A percentile compares a stretch with the other conserved stretches of the same genome.
Evolutionary conservation across 2,329 filamentous ascomycete species (phyloP).

Genomic region (Talaromyces verruculosus): DNA sequence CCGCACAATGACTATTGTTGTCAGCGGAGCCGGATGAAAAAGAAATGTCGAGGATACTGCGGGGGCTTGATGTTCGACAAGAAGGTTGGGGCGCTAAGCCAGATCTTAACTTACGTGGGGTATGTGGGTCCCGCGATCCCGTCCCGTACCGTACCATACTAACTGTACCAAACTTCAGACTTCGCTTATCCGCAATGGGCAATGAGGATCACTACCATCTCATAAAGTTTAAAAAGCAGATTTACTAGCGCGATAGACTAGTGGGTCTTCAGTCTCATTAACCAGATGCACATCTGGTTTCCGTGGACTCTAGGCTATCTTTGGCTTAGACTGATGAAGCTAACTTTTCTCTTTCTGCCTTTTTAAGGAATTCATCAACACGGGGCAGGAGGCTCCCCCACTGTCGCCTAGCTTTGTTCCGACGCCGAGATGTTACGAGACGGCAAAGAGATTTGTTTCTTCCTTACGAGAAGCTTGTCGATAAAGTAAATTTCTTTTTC

Average conservation of each 20-base stretch:
- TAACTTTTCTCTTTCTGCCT: background rate
- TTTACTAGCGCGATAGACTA: slow-evolving; percentile 1
- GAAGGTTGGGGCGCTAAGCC: background rate
- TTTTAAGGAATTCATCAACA: background rate
- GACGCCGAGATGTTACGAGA: background rate
- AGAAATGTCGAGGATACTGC: background rate
- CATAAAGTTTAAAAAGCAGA: background rate
- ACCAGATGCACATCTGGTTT: background rate
- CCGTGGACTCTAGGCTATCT: background rate
- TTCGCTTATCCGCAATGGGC: background rate
- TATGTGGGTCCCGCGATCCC: background rate
- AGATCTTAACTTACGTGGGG: slow-evolving; percentile 1
- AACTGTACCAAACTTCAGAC: background rate
- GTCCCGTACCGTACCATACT: background rate
- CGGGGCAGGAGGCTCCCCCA: background rate
- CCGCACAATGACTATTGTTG: background rate
- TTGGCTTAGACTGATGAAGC: background rate
- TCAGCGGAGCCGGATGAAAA: background rate
- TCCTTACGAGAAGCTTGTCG: background rate
- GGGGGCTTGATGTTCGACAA: background rate
- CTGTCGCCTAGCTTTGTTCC: background rate
- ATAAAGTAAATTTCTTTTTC: background rate
- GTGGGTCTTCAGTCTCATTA: background rate
- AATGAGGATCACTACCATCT: background rate
- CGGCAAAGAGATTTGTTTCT: background rate